These are phyloP conservation scores for Brassica rapa DNA, from an alignment of 345 rosid species.

Conservation along the genomic window DNA sequence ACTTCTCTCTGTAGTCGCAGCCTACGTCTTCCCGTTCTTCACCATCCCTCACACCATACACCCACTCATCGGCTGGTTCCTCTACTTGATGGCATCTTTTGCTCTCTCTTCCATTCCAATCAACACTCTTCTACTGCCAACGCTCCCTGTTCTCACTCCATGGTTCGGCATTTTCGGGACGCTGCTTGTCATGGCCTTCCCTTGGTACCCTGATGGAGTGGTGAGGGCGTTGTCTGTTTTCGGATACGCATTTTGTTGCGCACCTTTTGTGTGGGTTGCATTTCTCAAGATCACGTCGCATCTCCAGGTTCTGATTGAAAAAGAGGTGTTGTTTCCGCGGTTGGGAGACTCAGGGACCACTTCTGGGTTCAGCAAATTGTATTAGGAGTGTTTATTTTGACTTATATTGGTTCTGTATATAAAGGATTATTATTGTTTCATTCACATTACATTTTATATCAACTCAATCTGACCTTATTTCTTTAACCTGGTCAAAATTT, in stretches of 20 bases:
- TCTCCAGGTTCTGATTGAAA: conserved; percentile 74
- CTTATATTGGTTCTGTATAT: conserved; percentile 34
- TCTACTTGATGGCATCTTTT: conserved; percentile 74
- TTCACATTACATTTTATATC: conserved; percentile 20
- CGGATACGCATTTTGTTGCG: conserved; percentile 70
- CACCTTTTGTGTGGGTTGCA: conserved; percentile 74
- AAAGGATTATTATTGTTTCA: conserved; percentile 27
- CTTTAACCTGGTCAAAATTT: background rate
- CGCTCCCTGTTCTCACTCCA: conserved; percentile 57
- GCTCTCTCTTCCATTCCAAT: conserved; percentile 66
- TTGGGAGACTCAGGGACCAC: conserved; percentile 53
- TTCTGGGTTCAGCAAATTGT: conserved; percentile 60
- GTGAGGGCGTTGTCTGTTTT: conserved; percentile 72
- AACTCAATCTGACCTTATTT: conserved; percentile 13
- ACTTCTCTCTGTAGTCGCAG: conserved; percentile 73
- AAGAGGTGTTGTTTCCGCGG: conserved; percentile 73
- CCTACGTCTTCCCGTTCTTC: conserved; percentile 77
- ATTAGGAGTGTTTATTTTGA: conserved; percentile 35
- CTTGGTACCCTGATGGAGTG: conserved; percentile 77
- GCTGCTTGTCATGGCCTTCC: conserved; percentile 81
- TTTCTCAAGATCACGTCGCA: conserved; percentile 51
- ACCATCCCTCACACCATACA: conserved; percentile 80
- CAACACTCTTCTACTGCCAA: conserved; percentile 72
- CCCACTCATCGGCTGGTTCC: conserved; percentile 77
- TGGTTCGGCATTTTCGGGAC: conserved; percentile 70